Evolutionary conservation across 2,329 filamentous ascomycete species (phyloP), one percentile per base, ranked within the genome.

Genomic region (Exophiala bonariae): DNA sequence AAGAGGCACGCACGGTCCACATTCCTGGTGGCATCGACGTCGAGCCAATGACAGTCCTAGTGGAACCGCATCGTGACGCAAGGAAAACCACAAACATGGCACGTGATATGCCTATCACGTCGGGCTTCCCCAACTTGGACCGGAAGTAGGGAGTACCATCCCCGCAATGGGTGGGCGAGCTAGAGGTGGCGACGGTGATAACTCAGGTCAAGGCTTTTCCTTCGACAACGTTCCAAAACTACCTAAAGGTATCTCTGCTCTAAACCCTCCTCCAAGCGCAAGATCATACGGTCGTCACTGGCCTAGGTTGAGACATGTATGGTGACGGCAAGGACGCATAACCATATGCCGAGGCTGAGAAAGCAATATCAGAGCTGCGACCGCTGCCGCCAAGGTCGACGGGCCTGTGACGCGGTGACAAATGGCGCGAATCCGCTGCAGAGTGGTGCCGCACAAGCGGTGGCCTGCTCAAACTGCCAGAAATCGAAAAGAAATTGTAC

Each of bases 401-500:
- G 43, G 20, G 43, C 46, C 23, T 49, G 46, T 17, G 28, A 49
- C 19, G 46, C 46, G 17, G 46, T 44, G 4, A 33, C 41, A 11
- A 14, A 26, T 17, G 40, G 46, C 16, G 35, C 23, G n/a, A 44
- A 49, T 39, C 46, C 46, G 17, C 19, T 44, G 11, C 46, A 49
- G 23, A 17, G n/a, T 14, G 28, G 28, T 19, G 23, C 14, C 43
- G 23, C 36, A 32, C 43, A 38, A 28, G 43, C 17, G 41, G 31
- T 35, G 31, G 43, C 43, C 43, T 46, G 43, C 43, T 46, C 43
- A 22, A 40, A 16, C 16, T 46, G 43, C 36, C 35, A 34, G 23
- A 26, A 31, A 19, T 40, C 68, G 38, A 70, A 69, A 30, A 72
- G 70, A 44, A 62, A 58, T 10, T 73, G 70, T 52, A 73, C 70